phyloP scores from a whole-genome alignment of 176 grass and related monocot genomes.

The Rhynchospora breviuscula region DNA sequence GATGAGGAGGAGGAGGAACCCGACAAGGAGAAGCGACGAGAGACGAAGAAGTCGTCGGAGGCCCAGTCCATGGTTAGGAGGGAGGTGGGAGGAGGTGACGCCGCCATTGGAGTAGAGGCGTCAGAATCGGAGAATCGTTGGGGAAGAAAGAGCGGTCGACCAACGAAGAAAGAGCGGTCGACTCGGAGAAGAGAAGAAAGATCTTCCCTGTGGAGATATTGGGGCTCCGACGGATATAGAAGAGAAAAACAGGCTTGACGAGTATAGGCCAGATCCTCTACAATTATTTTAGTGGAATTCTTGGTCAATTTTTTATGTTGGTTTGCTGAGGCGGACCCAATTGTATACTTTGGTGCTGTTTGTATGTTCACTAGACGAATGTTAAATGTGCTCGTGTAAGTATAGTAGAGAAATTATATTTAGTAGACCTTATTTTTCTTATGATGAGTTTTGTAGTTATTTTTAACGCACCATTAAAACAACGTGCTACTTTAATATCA shows the following conservation, averaged over 20 bases:
- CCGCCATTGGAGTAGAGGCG: constrained; percentile 16
- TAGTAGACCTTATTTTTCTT: too few species aligned
- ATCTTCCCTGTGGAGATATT: constrained; percentile 32
- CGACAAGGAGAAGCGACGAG: constrained; percentile 10
- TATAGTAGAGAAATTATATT: too few species aligned
- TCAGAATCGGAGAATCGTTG: constrained; percentile 12
- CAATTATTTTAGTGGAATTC: not conserved
- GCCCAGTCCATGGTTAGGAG: not conserved
- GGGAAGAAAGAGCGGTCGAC: constrained; percentile 4
- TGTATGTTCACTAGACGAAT: not conserved
- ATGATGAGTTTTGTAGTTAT: too few species aligned
- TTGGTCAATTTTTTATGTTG: not conserved
- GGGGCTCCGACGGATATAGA: not conserved
- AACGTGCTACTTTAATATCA: too few species aligned
- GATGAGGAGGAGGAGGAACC: constrained; percentile 25
- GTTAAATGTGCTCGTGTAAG: too few species aligned
- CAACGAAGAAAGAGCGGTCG: too few species aligned
- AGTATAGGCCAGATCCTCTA: not conserved
- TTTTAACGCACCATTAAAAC: too few species aligned
- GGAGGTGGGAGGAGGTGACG: constrained; percentile 33
- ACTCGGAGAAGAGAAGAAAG: constrained; percentile 26
- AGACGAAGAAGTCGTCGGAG: constrained; percentile 45
- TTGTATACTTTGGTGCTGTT: not conserved
- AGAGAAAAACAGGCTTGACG: not conserved
- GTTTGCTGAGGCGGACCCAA: not conserved